These are phyloP conservation scores for Primulina tabacum DNA, from an alignment of 257 asterid species.

Conservation along the genomic window DNA sequence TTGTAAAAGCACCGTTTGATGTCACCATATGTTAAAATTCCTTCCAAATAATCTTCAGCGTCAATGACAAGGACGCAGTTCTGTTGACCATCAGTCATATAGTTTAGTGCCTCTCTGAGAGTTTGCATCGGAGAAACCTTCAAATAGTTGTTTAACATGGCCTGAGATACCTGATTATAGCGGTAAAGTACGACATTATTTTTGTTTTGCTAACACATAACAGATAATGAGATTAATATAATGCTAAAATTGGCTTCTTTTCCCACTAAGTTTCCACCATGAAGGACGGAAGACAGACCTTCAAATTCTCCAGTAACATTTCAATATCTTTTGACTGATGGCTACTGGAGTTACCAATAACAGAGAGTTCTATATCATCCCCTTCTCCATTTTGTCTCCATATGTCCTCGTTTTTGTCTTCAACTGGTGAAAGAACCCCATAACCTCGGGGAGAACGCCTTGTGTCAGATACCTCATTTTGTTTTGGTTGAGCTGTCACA, in stretches of 20 bases:
- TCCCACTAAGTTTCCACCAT: slow-evolving; percentile 17
- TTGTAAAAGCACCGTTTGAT: slow-evolving; percentile 51
- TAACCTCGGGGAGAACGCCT: slow-evolving; percentile 59
- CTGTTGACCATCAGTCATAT: slow-evolving; percentile 74
- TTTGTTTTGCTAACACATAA: background rate
- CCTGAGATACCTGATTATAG: slow-evolving; percentile 73
- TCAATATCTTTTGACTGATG: slow-evolving; percentile 50
- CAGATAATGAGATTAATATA: background rate
- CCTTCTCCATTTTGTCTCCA: slow-evolving; percentile 52
- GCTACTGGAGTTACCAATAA: slow-evolving; percentile 41
- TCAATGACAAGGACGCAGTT: slow-evolving; percentile 71
- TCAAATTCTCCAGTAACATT: slow-evolving; percentile 62
- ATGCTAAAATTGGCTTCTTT: slow-evolving; percentile 15
- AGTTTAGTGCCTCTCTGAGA: slow-evolving; percentile 60
- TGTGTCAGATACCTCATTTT: slow-evolving; percentile 46
- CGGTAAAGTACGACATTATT: slow-evolving; percentile 16
- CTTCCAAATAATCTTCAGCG: slow-evolving; percentile 67
- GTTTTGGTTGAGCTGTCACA: slow-evolving; percentile 80
- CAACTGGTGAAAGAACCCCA: slow-evolving; percentile 57
- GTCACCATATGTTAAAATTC: slow-evolving; percentile 84
- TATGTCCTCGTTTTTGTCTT: slow-evolving; percentile 44
- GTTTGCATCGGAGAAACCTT: slow-evolving; percentile 59
- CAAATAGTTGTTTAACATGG: slow-evolving; percentile 66
- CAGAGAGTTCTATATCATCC: slow-evolving; percentile 66
- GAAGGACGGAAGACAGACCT: slow-evolving; percentile 47